Evolutionary conservation across 2,329 filamentous ascomycete species (phyloP), one percentile per base, ranked within the genome.

Genomic region (Fusarium devonianum): DNA sequence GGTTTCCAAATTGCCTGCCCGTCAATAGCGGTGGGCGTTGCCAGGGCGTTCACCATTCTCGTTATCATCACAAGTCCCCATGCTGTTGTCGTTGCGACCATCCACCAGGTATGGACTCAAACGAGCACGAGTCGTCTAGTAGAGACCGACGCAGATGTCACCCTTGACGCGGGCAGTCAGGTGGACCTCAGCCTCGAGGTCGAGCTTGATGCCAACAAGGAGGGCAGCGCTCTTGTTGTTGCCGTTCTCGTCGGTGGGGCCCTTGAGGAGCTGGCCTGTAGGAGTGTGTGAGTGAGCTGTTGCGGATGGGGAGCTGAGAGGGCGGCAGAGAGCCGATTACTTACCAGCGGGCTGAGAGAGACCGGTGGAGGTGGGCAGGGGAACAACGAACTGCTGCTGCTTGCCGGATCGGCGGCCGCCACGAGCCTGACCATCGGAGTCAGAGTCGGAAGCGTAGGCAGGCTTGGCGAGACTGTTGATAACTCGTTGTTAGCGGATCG

Each of bases 151-250:
- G 14, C 78, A 77, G 62, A 85, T 84, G 66, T 86, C 83, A 75
- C 83, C 82, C 35, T 81, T 75, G 52, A 85, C 75, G 40, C 82
- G 70, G 37, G 83, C 82, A 13, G 82, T 85, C 56, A 85, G 69
- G 66, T 86, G 81, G 32, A 85, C 79, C 66, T 85, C 82, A 11
- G 82, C 82, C 67, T 86, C 82, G 14, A 85, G 70, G 64, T 86
- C 83, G 25, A 86, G 73, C 74, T 86, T 85, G 72, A 85, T 84
- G 46, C 82, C 82, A 26, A 86, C 74, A 60, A 85, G 74, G 32
- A 85, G 73, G 2, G 80, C 81, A 4, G 83, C 80, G 29, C 78
- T 69, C 70, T 83, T 85, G 50, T 80, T 73, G 60, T 81, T 79
- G 51, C 83, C 82, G 43, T 84, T 71, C 21, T 81, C 78, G 53